phyloP scores from a whole-genome alignment of 768 basidiomycete species.

The Hemileccinum impolitum region DNA sequence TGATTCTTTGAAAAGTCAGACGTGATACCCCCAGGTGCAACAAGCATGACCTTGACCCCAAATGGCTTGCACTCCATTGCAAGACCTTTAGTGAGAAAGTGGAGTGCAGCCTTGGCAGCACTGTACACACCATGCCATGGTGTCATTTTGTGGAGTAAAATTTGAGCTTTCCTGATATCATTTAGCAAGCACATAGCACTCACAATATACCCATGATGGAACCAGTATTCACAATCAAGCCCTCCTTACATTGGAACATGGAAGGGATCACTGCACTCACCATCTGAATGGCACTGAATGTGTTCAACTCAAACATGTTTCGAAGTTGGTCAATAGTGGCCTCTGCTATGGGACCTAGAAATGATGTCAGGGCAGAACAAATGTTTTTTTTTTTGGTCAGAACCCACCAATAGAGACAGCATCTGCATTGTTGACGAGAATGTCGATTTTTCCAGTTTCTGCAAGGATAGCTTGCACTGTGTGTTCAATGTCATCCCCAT shows the following conservation, averaged over 20 bases:
- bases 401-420: conserved; percentile 41
- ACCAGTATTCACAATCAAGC: conserved; percentile 72
- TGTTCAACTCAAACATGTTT: conserved; percentile 62
- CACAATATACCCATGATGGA: conserved; percentile 63
- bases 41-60: conserved; percentile 65
- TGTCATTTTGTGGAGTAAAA: conserved; percentile 42
- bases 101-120: conserved; percentile 56
- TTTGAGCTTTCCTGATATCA: conserved; percentile 1
- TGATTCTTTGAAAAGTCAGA: conserved; percentile 65
- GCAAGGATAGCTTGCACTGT: conserved; percentile 51
- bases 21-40: conserved; percentile 61
- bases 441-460: conserved; percentile 60
- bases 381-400: not conserved
- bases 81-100: conserved; percentile 58
- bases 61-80: conserved; percentile 74
- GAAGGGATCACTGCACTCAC: conserved; percentile 62
- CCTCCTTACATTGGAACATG: conserved; percentile 63
- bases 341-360: conserved; percentile 48
- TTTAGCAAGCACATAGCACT: conserved; percentile 16
- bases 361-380: not conserved
- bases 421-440: conserved; percentile 82
- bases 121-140: conserved; percentile 67
- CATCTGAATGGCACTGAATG: conserved; percentile 57
- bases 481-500: conserved; percentile 49
- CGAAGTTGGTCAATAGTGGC: conserved; percentile 51